Evolutionary conservation across 768 basidiomycete species (phyloP).

Genomic region (Mycena epipterygia): DNA sequence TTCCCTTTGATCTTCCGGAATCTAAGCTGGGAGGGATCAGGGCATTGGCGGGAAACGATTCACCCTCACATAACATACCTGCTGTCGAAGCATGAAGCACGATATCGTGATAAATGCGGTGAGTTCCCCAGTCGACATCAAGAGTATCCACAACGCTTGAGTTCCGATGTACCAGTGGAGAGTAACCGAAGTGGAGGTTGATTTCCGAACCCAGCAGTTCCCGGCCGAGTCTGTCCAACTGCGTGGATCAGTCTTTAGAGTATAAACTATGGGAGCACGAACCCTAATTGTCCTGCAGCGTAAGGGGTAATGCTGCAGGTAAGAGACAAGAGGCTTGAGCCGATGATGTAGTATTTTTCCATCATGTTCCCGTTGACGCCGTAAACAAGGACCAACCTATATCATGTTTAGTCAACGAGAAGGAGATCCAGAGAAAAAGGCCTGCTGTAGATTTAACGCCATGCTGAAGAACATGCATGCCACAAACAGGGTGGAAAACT

Average conservation of each 20-base stretch:
- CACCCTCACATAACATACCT: background rate
- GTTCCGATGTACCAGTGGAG: background rate
- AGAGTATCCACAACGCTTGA: background rate
- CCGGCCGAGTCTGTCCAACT: background rate
- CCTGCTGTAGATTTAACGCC: background rate
- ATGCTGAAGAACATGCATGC: background rate
- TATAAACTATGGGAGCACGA: background rate
- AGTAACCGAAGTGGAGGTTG: background rate
- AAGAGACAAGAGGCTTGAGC: background rate
- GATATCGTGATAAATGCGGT: background rate
- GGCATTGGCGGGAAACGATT: background rate
- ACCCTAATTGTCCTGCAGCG: background rate
- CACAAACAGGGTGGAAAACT: background rate
- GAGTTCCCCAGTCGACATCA: background rate
- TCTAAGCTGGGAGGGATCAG: background rate
- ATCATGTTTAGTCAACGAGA: background rate
- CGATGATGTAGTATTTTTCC: slow-evolving; percentile 17
- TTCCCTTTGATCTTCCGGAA: background rate
- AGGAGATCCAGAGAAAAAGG: background rate
- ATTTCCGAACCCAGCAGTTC: background rate
- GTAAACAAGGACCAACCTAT: slow-evolving; percentile 7
- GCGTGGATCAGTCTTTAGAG: background rate
- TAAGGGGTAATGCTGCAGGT: background rate
- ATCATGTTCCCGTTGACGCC: slow-evolving; percentile 4
- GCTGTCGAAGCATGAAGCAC: background rate